Evolutionary conservation across 2,329 filamentous ascomycete genomes (phyloP), one percentile per base, ranked within the genome.

Genomic region (Biscogniauxia sp.): DNA sequence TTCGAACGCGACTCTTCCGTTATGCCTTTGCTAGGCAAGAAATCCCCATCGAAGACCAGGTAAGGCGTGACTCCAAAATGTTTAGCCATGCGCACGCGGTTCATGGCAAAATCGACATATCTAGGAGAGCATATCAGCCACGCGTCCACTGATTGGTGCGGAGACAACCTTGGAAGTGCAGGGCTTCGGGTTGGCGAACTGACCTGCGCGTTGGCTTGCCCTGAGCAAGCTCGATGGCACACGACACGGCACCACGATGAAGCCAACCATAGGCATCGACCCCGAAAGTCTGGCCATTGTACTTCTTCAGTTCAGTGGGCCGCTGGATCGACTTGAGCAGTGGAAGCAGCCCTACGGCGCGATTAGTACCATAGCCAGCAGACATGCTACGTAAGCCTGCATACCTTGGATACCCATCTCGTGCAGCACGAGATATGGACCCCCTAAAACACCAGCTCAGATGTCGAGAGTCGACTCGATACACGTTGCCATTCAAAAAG

Each of bases 191-290:
- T n/a, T 11, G 45, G 63, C 61, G 51, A 17, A 77, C 85, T 73
- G 81, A 96, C 91, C 92, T 96, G 57, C 86, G 88, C 0, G 93
- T 98, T 15, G 92, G 93, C 74, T 92, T 95, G 70, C 87, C 92
- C 70, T 94, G 84, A 41, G 93, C 95, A 64, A 99, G 84, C 70
- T 98, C 95, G 70, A 95, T 87, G 64, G 94, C 92, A 79, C 94
- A 98, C 55, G 91, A 86, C 66, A 96, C 88, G 53, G 93, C 93
- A 57, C 93, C 96, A 68, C 95, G 89, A 76, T 99, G 95, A 58
- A 99, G 87, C 95, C 96, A 99, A 74, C 94, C 95, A 82, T 99
- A 99, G 60, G 91, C 94, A 76, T 99, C 95, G 41, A 99, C 88
- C n/a, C 91, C 96, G 53, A 99, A 84, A 1, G 90, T 96, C 77